phyloP scores from a whole-genome alignment of 352 stramenopile genomes.

The Phytopythium oedochilum region DNA sequence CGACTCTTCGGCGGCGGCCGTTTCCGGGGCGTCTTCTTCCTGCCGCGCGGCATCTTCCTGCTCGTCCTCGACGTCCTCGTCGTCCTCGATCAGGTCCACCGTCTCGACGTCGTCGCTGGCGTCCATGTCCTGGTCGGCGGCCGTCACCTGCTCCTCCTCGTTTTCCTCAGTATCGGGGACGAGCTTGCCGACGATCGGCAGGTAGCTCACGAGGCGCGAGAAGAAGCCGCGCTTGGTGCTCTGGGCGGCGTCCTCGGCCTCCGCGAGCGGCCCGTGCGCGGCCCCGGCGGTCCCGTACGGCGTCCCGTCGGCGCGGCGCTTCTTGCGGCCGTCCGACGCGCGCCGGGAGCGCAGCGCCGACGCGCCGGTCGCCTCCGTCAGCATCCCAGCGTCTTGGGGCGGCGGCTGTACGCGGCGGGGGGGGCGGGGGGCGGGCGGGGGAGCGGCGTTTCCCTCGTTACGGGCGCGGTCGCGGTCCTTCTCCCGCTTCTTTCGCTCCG shows the following conservation, averaged over 20 bases:
- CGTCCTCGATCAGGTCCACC: slow-evolving; percentile 15
- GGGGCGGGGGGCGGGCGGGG: too few relatives aligned
- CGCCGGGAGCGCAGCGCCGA: slow-evolving; percentile 12
- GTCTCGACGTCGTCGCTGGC: slow-evolving; percentile 10
- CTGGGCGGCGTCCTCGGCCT: slow-evolving; percentile 9
- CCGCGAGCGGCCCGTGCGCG: slow-evolving; percentile 4
- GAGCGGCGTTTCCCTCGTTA: too few relatives aligned
- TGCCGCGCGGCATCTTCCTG: slow-evolving; percentile 11
- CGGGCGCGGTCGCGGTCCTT: too few relatives aligned
- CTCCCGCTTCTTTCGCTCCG: too few relatives aligned
- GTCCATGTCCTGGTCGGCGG: slow-evolving; percentile 8
- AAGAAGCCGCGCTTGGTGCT: slow-evolving; percentile 29
- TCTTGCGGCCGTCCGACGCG: slow-evolving; percentile 15
- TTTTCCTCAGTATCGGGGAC: too few relatives aligned
- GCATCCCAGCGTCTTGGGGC: slow-evolving; percentile 8
- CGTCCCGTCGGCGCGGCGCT: slow-evolving; percentile 31
- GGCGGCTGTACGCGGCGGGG: too few relatives aligned
- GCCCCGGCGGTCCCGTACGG: slow-evolving; percentile 28
- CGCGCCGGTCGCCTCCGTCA: slow-evolving; percentile 17
- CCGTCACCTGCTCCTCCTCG: slow-evolving; percentile 26
- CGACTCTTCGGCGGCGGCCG: neutral
- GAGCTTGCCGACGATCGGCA: slow-evolving; percentile 59
- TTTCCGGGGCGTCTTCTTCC: neutral
- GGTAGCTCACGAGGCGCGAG: slow-evolving; percentile 52
- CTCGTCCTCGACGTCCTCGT: slow-evolving; percentile 12